A percentile compares a stretch with the other conserved stretches of the same genome.
These are phyloP conservation scores for Colletotrichum theobromicola DNA, from an alignment of 2,329 filamentous ascomycete species.

Conservation along the genomic window DNA sequence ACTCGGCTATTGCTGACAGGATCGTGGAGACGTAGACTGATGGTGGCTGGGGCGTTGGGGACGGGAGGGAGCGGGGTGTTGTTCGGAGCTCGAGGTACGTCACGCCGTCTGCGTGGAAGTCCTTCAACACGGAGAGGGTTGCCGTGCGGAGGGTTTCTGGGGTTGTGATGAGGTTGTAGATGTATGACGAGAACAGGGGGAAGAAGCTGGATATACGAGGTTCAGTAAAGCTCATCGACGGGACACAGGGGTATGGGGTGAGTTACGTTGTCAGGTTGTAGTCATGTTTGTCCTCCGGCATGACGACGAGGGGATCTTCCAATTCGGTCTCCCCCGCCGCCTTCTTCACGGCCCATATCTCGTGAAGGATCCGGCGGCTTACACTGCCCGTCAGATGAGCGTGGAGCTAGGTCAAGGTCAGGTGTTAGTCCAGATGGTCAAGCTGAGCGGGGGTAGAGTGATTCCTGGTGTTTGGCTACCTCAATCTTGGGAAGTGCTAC, in stretches of 20 bases:
- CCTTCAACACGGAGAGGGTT: slow-evolving; percentile 67
- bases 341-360: slow-evolving; percentile 72
- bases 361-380: slow-evolving; percentile 72
- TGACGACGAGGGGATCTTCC: slow-evolving; percentile 71
- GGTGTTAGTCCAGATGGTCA: neutral
- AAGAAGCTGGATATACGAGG: slow-evolving; percentile 67
- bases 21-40: slow-evolving; percentile 71
- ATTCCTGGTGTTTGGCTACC: slow-evolving; percentile 39
- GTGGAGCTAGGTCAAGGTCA: slow-evolving; percentile 62
- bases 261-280: slow-evolving; percentile 70
- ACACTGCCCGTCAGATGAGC: slow-evolving; percentile 84
- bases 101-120: slow-evolving; percentile 75
- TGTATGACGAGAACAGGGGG: slow-evolving; percentile 78
- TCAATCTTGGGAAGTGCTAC: slow-evolving; percentile 60
- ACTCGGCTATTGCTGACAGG: slow-evolving; percentile 65
- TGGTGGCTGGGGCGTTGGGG: slow-evolving; percentile 30
- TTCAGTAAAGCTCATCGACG: neutral
- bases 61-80: slow-evolving; percentile 62
- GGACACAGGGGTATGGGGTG: neutral
- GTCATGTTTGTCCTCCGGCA: slow-evolving; percentile 74
- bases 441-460: neutral
- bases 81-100: slow-evolving; percentile 82
- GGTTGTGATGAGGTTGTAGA: slow-evolving; percentile 76
- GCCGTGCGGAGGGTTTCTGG: slow-evolving; percentile 63
- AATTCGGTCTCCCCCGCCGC: slow-evolving; percentile 57